phyloP scores from a whole-genome alignment of 1,284 basidiomycete species.

The Taiwanofungus camphoratus region DNA sequence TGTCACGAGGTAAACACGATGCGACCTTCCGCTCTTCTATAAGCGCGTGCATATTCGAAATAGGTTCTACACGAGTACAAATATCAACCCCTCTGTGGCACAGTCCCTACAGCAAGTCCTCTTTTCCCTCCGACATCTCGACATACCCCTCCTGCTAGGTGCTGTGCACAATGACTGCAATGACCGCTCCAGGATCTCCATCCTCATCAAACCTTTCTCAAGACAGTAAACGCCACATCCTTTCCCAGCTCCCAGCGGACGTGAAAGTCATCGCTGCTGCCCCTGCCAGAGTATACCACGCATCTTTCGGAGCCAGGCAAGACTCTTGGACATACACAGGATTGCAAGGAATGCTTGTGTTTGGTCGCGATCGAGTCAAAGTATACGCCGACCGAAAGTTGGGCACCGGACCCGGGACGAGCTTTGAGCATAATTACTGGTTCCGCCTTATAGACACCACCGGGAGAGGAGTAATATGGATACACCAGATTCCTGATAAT shows the following conservation, averaged over 20 bases:
- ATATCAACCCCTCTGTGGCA: no score
- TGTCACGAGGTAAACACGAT: no score
- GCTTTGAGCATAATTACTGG: conserved; percentile 39
- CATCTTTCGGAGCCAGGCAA: conserved; percentile 38
- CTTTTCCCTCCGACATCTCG: no score
- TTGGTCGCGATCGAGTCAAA: conserved; percentile 56
- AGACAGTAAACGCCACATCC: conserved; percentile 22
- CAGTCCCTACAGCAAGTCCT: no score
- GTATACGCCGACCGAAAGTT: conserved; percentile 20
- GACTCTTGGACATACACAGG: conserved; percentile 70
- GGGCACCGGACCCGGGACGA: conserved; percentile 14
- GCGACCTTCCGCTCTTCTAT: no score
- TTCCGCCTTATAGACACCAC: conserved; percentile 75
- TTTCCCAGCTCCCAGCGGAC: conserved; percentile 24
- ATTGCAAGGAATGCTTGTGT: conserved; percentile 65
- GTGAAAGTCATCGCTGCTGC: conserved; percentile 25
- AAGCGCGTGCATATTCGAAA: no score
- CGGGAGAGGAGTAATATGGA: conserved; percentile 75
- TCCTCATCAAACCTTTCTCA: neutral
- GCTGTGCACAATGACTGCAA: neutral
- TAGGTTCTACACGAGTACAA: no score
- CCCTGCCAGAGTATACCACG: conserved; percentile 47
- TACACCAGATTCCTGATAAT: conserved; percentile 77
- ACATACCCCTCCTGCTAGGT: no score
- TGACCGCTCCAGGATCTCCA: neutral